Conservation (phyloP, 768 basidiomycete species). For the Lanmaoa rubissima region DNA sequence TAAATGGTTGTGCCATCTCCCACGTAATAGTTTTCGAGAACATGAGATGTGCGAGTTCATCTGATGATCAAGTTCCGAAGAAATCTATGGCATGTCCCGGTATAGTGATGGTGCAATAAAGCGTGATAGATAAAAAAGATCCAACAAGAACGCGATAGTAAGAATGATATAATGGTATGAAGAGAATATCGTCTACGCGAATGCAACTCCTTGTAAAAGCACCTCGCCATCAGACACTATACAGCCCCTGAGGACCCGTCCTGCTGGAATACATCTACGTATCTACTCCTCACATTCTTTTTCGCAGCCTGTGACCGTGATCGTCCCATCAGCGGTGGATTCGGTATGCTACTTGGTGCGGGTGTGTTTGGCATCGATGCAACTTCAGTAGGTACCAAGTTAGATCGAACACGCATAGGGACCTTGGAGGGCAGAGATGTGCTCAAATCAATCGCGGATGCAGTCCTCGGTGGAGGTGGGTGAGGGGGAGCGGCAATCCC, state of each 20-base stretch:
- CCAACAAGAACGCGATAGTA: conserved; percentile 16
- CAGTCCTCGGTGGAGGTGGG: conserved; percentile 42
- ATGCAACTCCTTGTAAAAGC: not conserved
- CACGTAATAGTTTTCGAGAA: not conserved
- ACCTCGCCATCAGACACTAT: not conserved
- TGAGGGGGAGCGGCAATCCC: conserved; percentile 13
- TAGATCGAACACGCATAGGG: conserved; percentile 61
- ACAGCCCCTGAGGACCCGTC: conserved; percentile 30
- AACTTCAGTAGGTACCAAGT: conserved; percentile 51
- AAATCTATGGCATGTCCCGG: not conserved
- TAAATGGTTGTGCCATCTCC: conserved; percentile 33
- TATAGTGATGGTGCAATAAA: conserved; percentile 11
- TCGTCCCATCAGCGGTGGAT: conserved; percentile 42
- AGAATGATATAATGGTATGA: conserved; percentile 21
- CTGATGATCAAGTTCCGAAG: not conserved
- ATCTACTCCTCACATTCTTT: conserved; percentile 76
- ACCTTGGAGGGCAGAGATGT: conserved; percentile 51
- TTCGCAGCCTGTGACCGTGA: conserved; percentile 61
- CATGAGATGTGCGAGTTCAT: not conserved
- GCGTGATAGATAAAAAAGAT: conserved; percentile 23
- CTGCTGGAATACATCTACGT: conserved; percentile 88
- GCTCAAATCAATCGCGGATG: conserved; percentile 63
- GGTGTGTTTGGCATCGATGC: conserved; percentile 37
- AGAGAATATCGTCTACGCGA: conserved; percentile 3
- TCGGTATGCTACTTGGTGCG: conserved; percentile 15